A percentile compares a stretch with the other conserved stretches of the same genome.
These are phyloP conservation scores for Plenodomus biglobosus DNA, from an alignment of 2,329 filamentous ascomycete species.

Conservation along the genomic window DNA sequence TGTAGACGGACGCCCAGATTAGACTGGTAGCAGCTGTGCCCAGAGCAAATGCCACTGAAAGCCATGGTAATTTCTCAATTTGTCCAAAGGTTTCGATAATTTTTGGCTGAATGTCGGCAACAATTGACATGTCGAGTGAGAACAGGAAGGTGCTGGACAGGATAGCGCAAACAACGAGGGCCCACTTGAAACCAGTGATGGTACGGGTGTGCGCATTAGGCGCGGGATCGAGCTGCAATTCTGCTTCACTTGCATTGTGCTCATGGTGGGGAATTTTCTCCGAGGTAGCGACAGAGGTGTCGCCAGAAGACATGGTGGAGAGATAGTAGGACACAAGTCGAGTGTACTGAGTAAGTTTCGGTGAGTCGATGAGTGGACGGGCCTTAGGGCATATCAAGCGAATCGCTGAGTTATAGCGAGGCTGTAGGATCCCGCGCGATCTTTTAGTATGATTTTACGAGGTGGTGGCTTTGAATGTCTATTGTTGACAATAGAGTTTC, in stretches of 20 bases:
- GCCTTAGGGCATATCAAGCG: no score
- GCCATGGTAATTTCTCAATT: slow-evolving; percentile 16
- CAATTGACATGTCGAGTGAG: slow-evolving; percentile 31
- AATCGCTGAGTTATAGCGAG: no score
- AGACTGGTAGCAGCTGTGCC: not conserved
- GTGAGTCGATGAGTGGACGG: no score
- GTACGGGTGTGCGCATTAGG: not conserved
- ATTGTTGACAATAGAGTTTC: no score
- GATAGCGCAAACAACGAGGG: not conserved
- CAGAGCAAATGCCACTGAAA: slow-evolving; percentile 13
- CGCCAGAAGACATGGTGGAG: not conserved
- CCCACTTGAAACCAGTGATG: not conserved
- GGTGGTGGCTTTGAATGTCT: no score
- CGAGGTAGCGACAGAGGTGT: not conserved
- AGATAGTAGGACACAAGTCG: not conserved
- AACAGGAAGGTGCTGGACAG: slow-evolving; percentile 22
- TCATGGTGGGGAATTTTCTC: not conserved
- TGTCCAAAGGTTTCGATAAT: slow-evolving; percentile 12
- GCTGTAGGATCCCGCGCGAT: no score
- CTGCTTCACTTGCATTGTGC: not conserved
- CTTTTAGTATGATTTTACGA: no score
- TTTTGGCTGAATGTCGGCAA: slow-evolving; percentile 20
- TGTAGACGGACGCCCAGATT: slow-evolving; percentile 28
- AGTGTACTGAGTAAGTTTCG: no score
- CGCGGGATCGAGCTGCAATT: not conserved